Evolutionary conservation across 129 eudicot species (phyloP), one percentile per base, ranked within the genome.

Genomic region (Mikania micrantha): DNA sequence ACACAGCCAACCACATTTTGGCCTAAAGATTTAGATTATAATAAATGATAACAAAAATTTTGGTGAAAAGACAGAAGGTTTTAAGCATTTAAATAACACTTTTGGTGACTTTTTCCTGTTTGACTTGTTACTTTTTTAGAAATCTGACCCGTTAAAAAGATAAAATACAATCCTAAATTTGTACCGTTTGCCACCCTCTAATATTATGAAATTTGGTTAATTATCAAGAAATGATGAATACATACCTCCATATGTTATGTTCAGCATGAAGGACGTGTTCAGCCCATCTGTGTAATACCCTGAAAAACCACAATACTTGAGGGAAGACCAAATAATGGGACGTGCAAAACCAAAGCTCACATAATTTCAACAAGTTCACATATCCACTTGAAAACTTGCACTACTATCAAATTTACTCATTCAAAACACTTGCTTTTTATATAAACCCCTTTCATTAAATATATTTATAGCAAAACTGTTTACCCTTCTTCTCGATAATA

Each of bases 221-320:
- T 44, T 7, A 59, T 19, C 32, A 29, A 31, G 31, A 32, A 56
- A 34, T 9, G 74, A 22, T 13, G 62, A 28, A 28, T 87, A 92
- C 98, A 28, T 87, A 92, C 98, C 98, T 90, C 99, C 96, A 86
- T 76, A 89, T 85, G 76, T 93, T 89, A 80, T 89, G 96, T 82
- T 93, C 95, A 19, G 75, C 79, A 40, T 73, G 85, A 74, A 83
- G 92, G 47, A 86, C 85, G 69, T 93, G 95, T 64, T 81, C 96
- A 9, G 99, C 99, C 99, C 99, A 93, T 72, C 99, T 82, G 53
- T 82, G 92, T 86, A 93, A 85, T 17, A 93, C 99, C 95, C 99
- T 93, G 80, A 29, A 79, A 59, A 13, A 56, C 65, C 73, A 44
- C 32, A 60, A 58, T 32, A 57, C n/a, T n/a, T n/a, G n/a, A n/a